These are phyloP conservation scores for Aspergillus fijiensis DNA, from an alignment of 2,329 filamentous ascomycete species.

Conservation along the genomic window DNA sequence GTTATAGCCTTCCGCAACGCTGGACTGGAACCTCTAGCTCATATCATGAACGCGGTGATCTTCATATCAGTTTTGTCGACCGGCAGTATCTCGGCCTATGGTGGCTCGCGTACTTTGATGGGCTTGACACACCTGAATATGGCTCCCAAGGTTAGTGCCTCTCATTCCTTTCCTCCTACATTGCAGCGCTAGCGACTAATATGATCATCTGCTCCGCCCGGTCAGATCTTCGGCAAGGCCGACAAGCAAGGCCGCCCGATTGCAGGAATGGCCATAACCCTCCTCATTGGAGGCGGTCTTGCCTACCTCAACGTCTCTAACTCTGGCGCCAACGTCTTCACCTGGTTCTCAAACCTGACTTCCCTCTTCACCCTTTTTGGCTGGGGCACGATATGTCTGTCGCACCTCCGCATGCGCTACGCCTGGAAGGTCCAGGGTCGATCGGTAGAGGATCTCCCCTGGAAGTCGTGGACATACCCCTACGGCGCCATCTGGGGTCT, in stretches of 20 bases:
- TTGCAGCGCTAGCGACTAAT: neutral
- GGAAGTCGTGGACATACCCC: constrained; percentile 49
- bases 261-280: constrained; percentile 58
- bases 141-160: constrained; percentile 36
- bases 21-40: constrained; percentile 41
- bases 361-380: constrained; percentile 48
- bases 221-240: constrained; percentile 29
- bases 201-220: neutral
- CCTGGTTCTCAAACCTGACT: constrained; percentile 50
- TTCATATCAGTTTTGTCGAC: constrained; percentile 50
- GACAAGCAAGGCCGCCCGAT: constrained; percentile 43
- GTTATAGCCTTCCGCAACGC: constrained; percentile 45
- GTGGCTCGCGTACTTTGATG: constrained; percentile 46
- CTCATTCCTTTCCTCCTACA: neutral
- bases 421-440: constrained; percentile 46
- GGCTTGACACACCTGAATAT: constrained; percentile 46
- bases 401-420: constrained; percentile 45
- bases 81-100: constrained; percentile 47
- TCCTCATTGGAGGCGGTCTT: constrained; percentile 65
- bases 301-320: constrained; percentile 47
- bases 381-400: constrained; percentile 48
- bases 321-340: constrained; percentile 46
- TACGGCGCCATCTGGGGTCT: constrained; percentile 48
- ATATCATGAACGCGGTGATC: constrained; percentile 53
- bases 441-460: constrained; percentile 38